phyloP scores from a whole-genome alignment of 2,329 filamentous ascomycete genomes.

The Xylariales sp. region DNA sequence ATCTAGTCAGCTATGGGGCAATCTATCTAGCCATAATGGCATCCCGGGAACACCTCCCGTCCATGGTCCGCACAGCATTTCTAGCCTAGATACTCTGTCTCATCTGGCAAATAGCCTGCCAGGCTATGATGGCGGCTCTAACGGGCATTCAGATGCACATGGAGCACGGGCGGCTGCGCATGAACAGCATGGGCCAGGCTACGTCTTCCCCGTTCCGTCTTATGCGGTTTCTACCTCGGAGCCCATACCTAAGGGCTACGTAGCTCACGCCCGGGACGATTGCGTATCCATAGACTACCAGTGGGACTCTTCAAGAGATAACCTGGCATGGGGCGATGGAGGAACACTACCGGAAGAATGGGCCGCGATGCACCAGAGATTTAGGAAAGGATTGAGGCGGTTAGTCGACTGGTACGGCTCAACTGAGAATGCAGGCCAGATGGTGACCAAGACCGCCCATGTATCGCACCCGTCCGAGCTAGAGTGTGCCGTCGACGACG shows the following conservation, averaged over 20 bases:
- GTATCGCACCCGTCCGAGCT: conserved; percentile 39
- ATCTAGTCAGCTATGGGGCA: conserved; percentile 56
- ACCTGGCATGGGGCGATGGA: conserved; percentile 86
- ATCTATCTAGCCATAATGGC: conserved; percentile 39
- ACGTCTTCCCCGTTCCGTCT: conserved; percentile 80
- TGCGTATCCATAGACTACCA: conserved; percentile 91
- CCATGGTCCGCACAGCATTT: conserved; percentile 34
- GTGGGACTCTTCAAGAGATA: conserved; percentile 90
- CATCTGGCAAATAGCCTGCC: conserved; percentile 40
- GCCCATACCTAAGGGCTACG: conserved; percentile 87
- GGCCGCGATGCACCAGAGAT: conserved; percentile 93
- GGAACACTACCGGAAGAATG: conserved; percentile 93
- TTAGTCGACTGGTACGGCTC: conserved; percentile 86
- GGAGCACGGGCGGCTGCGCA: conserved; percentile 9
- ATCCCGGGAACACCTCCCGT: conserved; percentile 42
- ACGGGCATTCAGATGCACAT: conserved; percentile 28
- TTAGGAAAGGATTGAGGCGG: conserved; percentile 80
- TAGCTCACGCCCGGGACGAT: conserved; percentile 88
- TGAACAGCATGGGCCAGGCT: conserved; percentile 56
- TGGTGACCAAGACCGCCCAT: conserved; percentile 58
- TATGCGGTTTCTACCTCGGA: conserved; percentile 86
- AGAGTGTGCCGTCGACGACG: conserved; percentile 51
- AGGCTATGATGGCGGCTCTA: conserved; percentile 28
- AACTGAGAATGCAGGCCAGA: conserved; percentile 62
- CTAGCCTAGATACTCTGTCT: conserved; percentile 42